phyloP scores from a whole-genome alignment of 2,329 filamentous ascomycete species.

The Aspergillus pseudotamarii region DNA sequence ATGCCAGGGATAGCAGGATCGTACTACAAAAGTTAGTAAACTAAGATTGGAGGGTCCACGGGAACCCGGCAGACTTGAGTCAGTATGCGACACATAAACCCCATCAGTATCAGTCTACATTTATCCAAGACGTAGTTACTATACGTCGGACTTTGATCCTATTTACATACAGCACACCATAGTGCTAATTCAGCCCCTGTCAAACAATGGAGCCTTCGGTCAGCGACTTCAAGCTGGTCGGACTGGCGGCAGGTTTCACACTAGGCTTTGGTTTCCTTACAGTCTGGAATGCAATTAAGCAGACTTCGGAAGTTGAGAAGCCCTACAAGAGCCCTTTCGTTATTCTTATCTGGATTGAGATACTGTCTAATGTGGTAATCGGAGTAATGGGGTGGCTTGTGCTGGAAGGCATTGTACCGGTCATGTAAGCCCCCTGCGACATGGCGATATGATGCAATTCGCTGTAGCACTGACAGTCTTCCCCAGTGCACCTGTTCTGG shows the following conservation, averaged over 20 bases:
- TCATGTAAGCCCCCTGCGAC: background rate
- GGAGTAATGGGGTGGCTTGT: background rate
- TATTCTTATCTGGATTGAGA: background rate
- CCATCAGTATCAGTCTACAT: background rate
- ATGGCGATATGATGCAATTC: background rate
- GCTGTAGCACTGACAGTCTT: background rate
- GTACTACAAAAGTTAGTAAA: background rate
- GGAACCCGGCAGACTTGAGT: background rate
- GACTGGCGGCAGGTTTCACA: background rate
- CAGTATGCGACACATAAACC: background rate
- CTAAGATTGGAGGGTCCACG: background rate
- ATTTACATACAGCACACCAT: background rate
- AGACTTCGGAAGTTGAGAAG: background rate
- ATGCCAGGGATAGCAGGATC: background rate
- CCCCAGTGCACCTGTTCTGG: background rate
- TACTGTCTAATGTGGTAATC: background rate
- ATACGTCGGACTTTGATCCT: background rate
- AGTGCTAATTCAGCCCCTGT: background rate
- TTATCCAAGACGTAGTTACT: background rate
- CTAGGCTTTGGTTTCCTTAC: background rate
- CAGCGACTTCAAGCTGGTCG: background rate
- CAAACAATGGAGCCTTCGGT: background rate
- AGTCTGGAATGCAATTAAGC: constrained; percentile 1
- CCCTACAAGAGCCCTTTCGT: background rate
- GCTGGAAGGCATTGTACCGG: background rate